Evolutionary conservation across 2,329 filamentous ascomycete genomes (phyloP).

Genomic region (Orbilia brochopaga): DNA sequence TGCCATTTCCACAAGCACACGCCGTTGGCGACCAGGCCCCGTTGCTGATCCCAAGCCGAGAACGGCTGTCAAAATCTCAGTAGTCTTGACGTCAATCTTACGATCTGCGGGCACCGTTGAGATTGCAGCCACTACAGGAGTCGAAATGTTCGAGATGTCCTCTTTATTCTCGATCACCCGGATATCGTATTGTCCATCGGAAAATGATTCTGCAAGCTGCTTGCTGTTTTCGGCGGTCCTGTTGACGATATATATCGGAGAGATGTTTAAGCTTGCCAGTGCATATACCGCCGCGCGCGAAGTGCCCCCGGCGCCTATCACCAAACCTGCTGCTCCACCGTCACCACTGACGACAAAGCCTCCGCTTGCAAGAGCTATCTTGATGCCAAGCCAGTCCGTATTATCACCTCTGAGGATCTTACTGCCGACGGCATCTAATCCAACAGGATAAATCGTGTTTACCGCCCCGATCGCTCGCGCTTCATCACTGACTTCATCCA

Average conservation of each 20-base stretch:
- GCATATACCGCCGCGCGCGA: slow-evolving; percentile 90
- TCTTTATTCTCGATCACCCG: slow-evolving; percentile 66
- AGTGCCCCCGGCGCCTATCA: slow-evolving; percentile 90
- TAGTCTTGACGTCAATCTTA: slow-evolving; percentile 75
- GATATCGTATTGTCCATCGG: slow-evolving; percentile 70
- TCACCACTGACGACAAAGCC: slow-evolving; percentile 64
- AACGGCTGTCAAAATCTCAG: slow-evolving; percentile 67
- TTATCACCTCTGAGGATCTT: slow-evolving; percentile 79
- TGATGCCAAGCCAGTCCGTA: slow-evolving; percentile 95
- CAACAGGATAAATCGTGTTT: slow-evolving; percentile 81
- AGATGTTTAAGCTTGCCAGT: slow-evolving; percentile 80
- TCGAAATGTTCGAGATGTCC: slow-evolving; percentile 62
- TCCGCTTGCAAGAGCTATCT: slow-evolving; percentile 73
- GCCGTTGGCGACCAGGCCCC: slow-evolving; percentile 59
- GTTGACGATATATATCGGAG: slow-evolving; percentile 84
- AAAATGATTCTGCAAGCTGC: slow-evolving; percentile 74
- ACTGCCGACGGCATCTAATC: slow-evolving; percentile 57
- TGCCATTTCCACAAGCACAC: slow-evolving; percentile 87
- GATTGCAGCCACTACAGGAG: slow-evolving; percentile 67
- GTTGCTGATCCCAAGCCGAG: slow-evolving; percentile 59
- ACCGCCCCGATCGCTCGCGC: slow-evolving; percentile 86
- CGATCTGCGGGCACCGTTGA: slow-evolving; percentile 89
- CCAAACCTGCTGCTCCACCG: slow-evolving; percentile 68
- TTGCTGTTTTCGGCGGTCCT: slow-evolving; percentile 73
- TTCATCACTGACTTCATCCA: slow-evolving; percentile 80